phyloP scores from a whole-genome alignment of 805 yeast species.

The Saccharomyces mikatae region DNA sequence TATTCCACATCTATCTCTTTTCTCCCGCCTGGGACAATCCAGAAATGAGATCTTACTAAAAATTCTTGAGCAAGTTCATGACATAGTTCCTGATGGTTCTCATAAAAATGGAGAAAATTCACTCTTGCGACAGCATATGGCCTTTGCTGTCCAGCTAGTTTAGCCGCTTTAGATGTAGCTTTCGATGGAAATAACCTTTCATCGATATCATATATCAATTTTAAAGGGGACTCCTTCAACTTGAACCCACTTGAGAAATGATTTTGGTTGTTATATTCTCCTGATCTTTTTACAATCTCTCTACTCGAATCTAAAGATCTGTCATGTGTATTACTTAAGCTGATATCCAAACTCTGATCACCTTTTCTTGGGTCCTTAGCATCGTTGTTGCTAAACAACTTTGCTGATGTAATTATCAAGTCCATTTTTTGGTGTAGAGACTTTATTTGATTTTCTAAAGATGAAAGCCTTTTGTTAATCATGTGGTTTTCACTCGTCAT shows the following conservation, averaged over 20 bases:
- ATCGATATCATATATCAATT: slow-evolving; percentile 33
- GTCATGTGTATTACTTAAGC: background rate
- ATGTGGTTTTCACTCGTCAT: background rate
- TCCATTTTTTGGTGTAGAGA: slow-evolving; percentile 2
- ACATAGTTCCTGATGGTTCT: slow-evolving; percentile 37
- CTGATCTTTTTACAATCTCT: background rate
- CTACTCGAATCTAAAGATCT: background rate
- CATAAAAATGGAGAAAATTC: slow-evolving; percentile 41
- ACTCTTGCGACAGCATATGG: slow-evolving; percentile 34
- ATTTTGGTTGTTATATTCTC: background rate
- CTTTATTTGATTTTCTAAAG: slow-evolving; percentile 4
- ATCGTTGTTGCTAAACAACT: background rate
- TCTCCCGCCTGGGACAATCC: slow-evolving; percentile 59
- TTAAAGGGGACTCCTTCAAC: slow-evolving; percentile 33
- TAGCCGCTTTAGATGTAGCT: slow-evolving; percentile 23
- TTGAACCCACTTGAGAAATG: slow-evolving; percentile 7
- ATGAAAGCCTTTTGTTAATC: slow-evolving; percentile 2
- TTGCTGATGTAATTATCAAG: background rate
- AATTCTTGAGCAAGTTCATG: slow-evolving; percentile 40
- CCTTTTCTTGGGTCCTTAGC: background rate
- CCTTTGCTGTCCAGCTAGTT: slow-evolving; percentile 26
- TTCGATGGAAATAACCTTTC: slow-evolving; percentile 32
- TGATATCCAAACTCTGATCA: background rate
- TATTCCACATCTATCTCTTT: slow-evolving; percentile 39
- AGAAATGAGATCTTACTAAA: slow-evolving; percentile 46